Conservation (phyloP, 2,329 filamentous ascomycete genomes). For the Monilinia polystroma region DNA sequence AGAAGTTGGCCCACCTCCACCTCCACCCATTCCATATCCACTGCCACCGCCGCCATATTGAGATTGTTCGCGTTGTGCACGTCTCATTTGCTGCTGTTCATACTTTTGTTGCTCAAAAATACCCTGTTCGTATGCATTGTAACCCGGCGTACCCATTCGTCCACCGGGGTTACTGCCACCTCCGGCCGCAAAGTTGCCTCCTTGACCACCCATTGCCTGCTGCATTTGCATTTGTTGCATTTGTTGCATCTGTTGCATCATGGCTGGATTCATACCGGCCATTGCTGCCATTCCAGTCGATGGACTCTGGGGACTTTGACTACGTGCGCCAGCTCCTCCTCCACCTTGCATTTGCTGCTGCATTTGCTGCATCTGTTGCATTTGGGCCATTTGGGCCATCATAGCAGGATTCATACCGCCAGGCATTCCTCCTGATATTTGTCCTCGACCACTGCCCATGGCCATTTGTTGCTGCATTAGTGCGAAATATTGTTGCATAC, state of each 20-base stretch:
- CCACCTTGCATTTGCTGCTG: constrained; percentile 49
- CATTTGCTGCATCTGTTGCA: constrained; percentile 71
- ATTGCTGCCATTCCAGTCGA: constrained; percentile 37
- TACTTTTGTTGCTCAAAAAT: constrained; percentile 78
- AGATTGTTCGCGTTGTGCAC: constrained; percentile 41
- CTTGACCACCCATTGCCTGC: constrained; percentile 41
- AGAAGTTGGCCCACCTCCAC: constrained; percentile 66
- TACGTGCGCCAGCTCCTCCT: constrained; percentile 35
- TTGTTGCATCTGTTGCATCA: constrained; percentile 56
- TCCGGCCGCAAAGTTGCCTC: constrained; percentile 38
- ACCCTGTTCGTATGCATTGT: constrained; percentile 66
- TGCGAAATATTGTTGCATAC: constrained; percentile 96
- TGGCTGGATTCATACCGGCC: constrained; percentile 43
- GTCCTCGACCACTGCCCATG: constrained; percentile 60
- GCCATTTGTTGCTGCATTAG: constrained; percentile 94
- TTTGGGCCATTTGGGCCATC: constrained; percentile 72
- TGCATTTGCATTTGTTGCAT: constrained; percentile 52
- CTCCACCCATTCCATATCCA: constrained; percentile 52
- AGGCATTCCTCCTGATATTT: constrained; percentile 56
- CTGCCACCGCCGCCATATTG: constrained; percentile 35
- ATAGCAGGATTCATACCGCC: constrained; percentile 70
- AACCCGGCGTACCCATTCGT: constrained; percentile 44
- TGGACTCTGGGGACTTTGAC: constrained; percentile 40
- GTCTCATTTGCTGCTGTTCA: constrained; percentile 62
- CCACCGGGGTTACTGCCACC: constrained; percentile 46